Percentiles rank a stretch among this genome's conserved stretches.
phyloP scores from a whole-genome alignment of 306 rosid species.

The Castanea mollissima region DNA sequence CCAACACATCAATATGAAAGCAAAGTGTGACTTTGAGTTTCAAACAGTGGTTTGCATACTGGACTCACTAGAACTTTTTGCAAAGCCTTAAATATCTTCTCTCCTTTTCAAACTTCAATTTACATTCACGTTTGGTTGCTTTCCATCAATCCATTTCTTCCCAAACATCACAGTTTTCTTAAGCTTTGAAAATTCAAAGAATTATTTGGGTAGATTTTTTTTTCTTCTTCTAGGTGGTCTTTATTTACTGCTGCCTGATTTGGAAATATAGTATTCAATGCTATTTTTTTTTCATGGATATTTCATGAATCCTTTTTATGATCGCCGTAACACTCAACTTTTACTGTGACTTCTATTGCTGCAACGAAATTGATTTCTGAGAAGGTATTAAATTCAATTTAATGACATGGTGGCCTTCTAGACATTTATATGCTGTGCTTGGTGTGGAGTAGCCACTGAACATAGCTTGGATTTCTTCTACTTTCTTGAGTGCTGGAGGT shows the following conservation, averaged over 20 bases:
- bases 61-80: constrained; percentile 24
- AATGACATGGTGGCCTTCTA: background rate
- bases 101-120: background rate
- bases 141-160: background rate
- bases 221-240: background rate
- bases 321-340: background rate
- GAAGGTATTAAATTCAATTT: constrained; percentile 22
- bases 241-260: background rate
- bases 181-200: background rate
- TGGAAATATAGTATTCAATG: background rate
- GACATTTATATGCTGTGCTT: background rate
- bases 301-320: background rate
- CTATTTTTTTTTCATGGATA: background rate
- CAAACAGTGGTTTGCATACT: constrained; percentile 26
- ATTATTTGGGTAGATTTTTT: background rate
- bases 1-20: constrained; percentile 63
- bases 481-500: constrained; percentile 42
- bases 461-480: constrained; percentile 9
- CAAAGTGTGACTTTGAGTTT: constrained; percentile 54
- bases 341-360: constrained; percentile 2
- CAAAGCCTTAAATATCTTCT: background rate
- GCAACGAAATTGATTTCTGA: constrained; percentile 8
- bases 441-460: constrained; percentile 32
- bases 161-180: background rate
- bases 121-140: background rate